These are phyloP conservation scores for Aaosphaeria arxii DNA, from an alignment of 2,329 filamentous ascomycete species.

Conservation along the genomic window DNA sequence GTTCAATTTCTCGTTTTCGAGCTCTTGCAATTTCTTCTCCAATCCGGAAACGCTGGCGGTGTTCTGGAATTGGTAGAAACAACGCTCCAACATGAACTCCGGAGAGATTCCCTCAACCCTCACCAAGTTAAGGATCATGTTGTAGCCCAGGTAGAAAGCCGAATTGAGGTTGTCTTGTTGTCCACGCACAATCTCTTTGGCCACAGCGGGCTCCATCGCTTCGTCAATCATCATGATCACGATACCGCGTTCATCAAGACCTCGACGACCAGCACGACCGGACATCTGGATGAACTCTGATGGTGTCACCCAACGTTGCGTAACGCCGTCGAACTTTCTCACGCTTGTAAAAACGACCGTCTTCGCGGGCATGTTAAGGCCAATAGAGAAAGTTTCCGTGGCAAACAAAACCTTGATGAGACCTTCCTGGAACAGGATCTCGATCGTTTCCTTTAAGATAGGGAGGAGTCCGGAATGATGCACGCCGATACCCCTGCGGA, in stretches of 20 bases:
- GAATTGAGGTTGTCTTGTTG: conserved; percentile 97
- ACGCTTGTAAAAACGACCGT: conserved; percentile 99
- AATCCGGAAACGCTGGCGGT: conserved; percentile 79
- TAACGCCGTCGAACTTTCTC: conserved; percentile 86
- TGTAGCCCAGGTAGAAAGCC: conserved; percentile 96
- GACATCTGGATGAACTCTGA: conserved; percentile 99
- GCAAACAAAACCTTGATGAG: conserved; percentile 97
- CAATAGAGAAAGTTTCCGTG: conserved; percentile 98
- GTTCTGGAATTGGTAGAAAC: conserved; percentile 98
- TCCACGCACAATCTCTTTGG: conserved; percentile 92
- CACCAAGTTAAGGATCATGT: conserved; percentile 97
- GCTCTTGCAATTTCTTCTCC: conserved; percentile 71
- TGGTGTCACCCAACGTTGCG: conserved; percentile 79
- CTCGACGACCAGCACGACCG: conserved; percentile 91
- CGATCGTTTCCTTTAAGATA: conserved; percentile 96
- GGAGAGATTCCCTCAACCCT: conserved; percentile 99
- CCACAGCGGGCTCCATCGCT: conserved; percentile 90
- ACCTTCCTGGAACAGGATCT: conserved; percentile 97
- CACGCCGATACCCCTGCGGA: conserved; percentile 90
- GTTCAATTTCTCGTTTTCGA: conserved; percentile 71
- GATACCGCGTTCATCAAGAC: conserved; percentile 94
- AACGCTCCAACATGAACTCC: conserved; percentile 97
- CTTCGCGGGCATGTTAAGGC: conserved; percentile 98
- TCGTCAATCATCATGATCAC: conserved; percentile 99
- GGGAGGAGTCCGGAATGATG: conserved; percentile 95